A percentile compares a stretch with the other conserved stretches of the same genome.
Conservation (phyloP, 768 basidiomycete genomes). For the Leccinellum albellum region DNA sequence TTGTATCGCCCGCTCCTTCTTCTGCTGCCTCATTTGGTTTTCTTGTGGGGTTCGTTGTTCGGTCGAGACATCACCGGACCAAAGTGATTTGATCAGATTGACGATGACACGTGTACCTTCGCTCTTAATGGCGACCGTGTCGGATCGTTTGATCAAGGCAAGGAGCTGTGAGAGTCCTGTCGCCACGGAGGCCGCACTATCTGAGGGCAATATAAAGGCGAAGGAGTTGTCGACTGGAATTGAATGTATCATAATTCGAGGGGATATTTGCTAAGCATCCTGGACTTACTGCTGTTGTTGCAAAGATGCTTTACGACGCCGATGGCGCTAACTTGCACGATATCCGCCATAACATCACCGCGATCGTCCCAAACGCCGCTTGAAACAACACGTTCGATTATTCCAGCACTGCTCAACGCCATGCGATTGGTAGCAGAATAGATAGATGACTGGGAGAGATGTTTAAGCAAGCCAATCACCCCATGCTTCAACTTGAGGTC, state of each 20-base stretch:
- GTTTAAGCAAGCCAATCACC: constrained; percentile 80
- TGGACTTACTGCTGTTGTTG: constrained; percentile 59
- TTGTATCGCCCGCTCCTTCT: constrained; percentile 51
- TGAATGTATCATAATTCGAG: constrained; percentile 17
- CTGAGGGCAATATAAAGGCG: constrained; percentile 47
- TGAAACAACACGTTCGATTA: constrained; percentile 57
- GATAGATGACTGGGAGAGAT: constrained; percentile 70
- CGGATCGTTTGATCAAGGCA: constrained; percentile 70
- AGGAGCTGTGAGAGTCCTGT: constrained; percentile 69
- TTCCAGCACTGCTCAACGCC: constrained; percentile 54
- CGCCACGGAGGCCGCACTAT: constrained; percentile 26
- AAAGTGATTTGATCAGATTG: constrained; percentile 78
- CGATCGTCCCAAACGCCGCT: constrained; percentile 70
- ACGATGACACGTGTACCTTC: constrained; percentile 89
- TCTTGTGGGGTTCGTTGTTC: constrained; percentile 31
- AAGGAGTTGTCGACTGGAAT: constrained; percentile 44
- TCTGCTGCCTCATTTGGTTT: constrained; percentile 41
- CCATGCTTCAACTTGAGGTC: constrained; percentile 89
- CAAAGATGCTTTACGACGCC: constrained; percentile 89
- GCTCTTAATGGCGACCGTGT: constrained; percentile 78
- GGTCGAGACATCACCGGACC: constrained; percentile 46
- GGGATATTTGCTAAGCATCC: constrained; percentile 16
- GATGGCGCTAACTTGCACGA: constrained; percentile 84
- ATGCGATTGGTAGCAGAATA: constrained; percentile 56
- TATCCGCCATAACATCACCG: constrained; percentile 75